These are phyloP conservation scores for Globisporangium cylindrosporum DNA, from an alignment of 352 stramenopile genomes.

Conservation along the genomic window DNA sequence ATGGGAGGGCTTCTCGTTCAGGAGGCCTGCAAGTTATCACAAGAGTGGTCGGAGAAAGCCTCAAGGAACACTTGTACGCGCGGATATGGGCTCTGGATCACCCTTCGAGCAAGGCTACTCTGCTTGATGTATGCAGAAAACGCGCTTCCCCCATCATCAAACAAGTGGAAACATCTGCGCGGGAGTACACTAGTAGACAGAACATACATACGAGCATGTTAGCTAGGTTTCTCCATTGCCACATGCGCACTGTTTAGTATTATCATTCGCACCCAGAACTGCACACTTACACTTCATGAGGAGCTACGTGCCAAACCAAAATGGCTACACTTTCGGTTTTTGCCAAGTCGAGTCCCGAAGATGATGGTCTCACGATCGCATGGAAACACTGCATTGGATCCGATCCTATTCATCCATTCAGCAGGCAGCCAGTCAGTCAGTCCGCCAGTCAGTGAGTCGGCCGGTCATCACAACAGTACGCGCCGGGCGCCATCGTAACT, in stretches of 20 bases:
- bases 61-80: neutral
- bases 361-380: neutral
- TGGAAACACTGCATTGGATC: neutral
- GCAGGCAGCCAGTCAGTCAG: neutral
- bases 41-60: neutral
- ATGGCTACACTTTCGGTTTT: neutral
- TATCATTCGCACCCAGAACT: neutral
- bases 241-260: neutral
- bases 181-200: no score
- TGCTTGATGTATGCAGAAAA: no score
- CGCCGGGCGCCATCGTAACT: neutral
- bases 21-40: neutral
- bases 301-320: neutral
- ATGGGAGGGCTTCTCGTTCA: neutral
- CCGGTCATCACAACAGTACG: neutral
- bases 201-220: no score
- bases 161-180: no score
- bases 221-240: neutral
- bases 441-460: neutral
- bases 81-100: no score
- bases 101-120: neutral
- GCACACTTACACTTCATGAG: neutral
- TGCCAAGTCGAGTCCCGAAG: neutral
- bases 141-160: no score
- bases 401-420: neutral